Evolutionary conservation across 495 filamentous ascomycete genomes (phyloP).

Genomic region (Aspergillus nidulans): DNA sequence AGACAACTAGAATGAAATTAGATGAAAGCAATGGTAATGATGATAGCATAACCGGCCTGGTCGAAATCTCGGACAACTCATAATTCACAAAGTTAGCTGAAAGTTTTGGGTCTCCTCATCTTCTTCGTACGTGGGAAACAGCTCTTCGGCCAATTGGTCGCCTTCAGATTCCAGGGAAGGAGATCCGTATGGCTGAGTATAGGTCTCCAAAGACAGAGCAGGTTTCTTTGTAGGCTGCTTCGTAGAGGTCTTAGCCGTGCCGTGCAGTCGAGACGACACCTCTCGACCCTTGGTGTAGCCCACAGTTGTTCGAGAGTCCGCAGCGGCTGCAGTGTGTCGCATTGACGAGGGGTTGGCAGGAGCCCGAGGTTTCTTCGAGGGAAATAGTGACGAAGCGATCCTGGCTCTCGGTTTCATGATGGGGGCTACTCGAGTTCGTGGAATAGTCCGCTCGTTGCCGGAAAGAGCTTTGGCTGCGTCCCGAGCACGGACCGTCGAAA

Average conservation of each 20-base stretch:
- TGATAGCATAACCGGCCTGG: neutral
- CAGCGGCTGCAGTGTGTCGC: conserved; percentile 57
- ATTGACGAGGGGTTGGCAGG: conserved; percentile 49
- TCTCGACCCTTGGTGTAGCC: conserved; percentile 75
- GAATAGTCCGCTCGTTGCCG: conserved; percentile 29
- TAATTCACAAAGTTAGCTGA: conserved; percentile 36
- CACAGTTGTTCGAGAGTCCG: conserved; percentile 69
- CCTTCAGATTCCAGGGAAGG: conserved; percentile 40
- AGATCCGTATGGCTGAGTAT: conserved; percentile 39
- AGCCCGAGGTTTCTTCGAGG: conserved; percentile 36
- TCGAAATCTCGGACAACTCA: neutral
- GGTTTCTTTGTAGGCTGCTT: conserved; percentile 21
- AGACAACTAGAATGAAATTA: neutral
- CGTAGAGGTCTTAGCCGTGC: conserved; percentile 15
- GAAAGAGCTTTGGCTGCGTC: conserved; percentile 55
- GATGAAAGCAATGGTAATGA: neutral
- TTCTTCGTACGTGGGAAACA: conserved; percentile 33
- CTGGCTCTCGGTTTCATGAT: conserved; percentile 39
- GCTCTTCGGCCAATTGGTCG: conserved; percentile 25
- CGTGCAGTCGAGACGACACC: conserved; percentile 48
- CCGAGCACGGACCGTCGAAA: conserved; percentile 47
- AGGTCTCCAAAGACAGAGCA: conserved; percentile 38
- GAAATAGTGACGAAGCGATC: conserved; percentile 30
- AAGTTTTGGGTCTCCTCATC: conserved; percentile 41
- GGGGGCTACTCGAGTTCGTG: conserved; percentile 31